A percentile compares a stretch with the other conserved stretches of the same genome.
Evolutionary conservation across 495 filamentous ascomycete genomes (phyloP).

Genomic region (Podospora pseudopauciseta): DNA sequence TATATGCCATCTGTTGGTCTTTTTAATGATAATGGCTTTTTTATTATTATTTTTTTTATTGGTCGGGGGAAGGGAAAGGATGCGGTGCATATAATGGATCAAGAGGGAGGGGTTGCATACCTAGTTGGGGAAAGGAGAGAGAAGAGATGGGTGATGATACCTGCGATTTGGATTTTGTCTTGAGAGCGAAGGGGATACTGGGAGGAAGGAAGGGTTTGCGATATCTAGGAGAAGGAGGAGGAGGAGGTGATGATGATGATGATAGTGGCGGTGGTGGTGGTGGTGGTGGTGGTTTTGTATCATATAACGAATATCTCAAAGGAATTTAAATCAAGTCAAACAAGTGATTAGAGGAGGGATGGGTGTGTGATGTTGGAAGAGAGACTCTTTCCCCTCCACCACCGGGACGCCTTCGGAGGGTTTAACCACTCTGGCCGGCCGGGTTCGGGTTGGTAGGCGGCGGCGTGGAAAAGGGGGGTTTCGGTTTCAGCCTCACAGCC

Average conservation of each 20-base stretch:
- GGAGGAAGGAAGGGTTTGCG: not conserved
- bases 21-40: constrained; percentile 5
- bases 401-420: no score
- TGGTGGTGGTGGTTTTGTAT: not conserved
- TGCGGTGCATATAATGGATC: not conserved
- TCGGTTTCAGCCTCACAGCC: no score
- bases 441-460: no score
- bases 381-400: no score
- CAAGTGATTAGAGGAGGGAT: not conserved
- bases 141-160: no score
- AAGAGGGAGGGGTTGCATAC: not conserved
- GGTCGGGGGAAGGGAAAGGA: not conserved
- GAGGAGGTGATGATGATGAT: not conserved
- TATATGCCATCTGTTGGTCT: not conserved
- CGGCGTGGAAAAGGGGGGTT: no score
- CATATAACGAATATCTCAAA: not conserved
- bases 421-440: no score
- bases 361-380: no score
- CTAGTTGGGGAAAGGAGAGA: no score
- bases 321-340: not conserved
- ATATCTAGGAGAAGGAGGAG: no score
- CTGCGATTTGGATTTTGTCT: not conserved
- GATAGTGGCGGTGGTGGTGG: no score
- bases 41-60: not conserved
- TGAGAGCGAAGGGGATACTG: not conserved